Percentiles rank a stretch among this genome's conserved stretches.
Conservation (phyloP, 2,329 filamentous ascomycete genomes). For the Biscogniauxia mediterranea region DNA sequence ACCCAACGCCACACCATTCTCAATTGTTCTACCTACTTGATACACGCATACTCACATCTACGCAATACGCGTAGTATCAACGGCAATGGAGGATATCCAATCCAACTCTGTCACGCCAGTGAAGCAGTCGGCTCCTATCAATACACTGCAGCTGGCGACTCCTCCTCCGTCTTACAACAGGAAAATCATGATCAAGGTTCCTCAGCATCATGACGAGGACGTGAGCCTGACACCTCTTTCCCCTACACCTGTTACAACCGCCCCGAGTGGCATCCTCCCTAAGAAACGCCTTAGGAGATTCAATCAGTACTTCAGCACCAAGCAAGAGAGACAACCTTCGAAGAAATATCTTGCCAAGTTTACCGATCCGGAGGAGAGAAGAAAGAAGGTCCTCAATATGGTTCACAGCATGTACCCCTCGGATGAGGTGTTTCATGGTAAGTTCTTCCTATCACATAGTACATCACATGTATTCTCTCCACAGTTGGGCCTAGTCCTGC, state of each 20-base stretch:
- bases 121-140: neutral
- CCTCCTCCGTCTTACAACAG: neutral
- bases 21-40: no score
- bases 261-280: neutral
- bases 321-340: neutral
- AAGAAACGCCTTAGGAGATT: slow-evolving; percentile 6
- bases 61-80: neutral
- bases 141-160: neutral
- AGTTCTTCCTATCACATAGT: neutral
- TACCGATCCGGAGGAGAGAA: neutral
- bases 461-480: neutral
- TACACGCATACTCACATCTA: neutral
- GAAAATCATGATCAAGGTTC: neutral
- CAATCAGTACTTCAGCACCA: neutral
- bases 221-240: neutral
- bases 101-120: neutral
- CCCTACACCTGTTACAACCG: neutral
- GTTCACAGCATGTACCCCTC: slow-evolving; percentile 9
- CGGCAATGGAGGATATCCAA: neutral
- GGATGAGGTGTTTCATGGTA: slow-evolving; percentile 3
- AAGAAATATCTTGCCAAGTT: neutral
- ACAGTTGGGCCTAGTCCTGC: neutral
- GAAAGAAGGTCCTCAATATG: neutral
- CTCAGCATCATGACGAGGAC: neutral
- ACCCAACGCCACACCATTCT: no score